Base-by-base conservation (phyloP, 768 basidiomycete species). In the Lanmaoa pseudosensibilis region DNA sequence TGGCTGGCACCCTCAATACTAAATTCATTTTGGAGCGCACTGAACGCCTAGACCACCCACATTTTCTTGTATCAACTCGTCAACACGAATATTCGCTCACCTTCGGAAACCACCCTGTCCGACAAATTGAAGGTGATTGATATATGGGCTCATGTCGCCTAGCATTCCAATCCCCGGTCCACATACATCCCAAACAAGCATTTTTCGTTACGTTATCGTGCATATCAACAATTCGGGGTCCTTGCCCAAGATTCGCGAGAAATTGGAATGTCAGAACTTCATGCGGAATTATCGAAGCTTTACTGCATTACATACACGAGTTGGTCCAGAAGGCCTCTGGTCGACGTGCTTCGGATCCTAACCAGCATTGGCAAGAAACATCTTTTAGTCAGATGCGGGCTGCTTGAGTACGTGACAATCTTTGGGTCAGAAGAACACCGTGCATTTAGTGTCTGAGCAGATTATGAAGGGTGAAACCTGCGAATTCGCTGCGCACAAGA, bases 141-240 rank as follows among this genome's bases (percentile, higher is more conserved):
- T 39, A 32, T 33, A 36, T 18, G 30, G 27, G 33, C 37, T 21
- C 34, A 18, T 38, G 41, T 46, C 52, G 25, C 16, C 32, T 32
- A 48, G 25, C 25, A 32, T 27, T 34, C 27, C 44, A 13, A 43
- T 58, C 38, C 23, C 55, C 33, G 19, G 41, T 52, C 34, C 36
- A 23, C 21, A 32, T 18, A 9, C 41, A 32, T 21, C 32, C 46
- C 43, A 51, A 51, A 47, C 50, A 41, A 27, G 43, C 48, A 44
- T 18, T 56, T 48, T 16, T 19, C 27, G 37, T 68, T 61, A 68
- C 59, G 65, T 67, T 30, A 65, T 50, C 13, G 12, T 23, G 50
- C 23, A 46, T n/a, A n/a, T 50, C 39, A 9, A 27, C 30, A n/a
- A 40, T 5, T 54, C 47, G 40, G 7, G 58, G 16, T 51, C 64